A percentile compares a stretch with the other conserved stretches of the same genome.
phyloP scores from a whole-genome alignment of 2,329 filamentous ascomycete species.

The Cladophialophora yegresii region DNA sequence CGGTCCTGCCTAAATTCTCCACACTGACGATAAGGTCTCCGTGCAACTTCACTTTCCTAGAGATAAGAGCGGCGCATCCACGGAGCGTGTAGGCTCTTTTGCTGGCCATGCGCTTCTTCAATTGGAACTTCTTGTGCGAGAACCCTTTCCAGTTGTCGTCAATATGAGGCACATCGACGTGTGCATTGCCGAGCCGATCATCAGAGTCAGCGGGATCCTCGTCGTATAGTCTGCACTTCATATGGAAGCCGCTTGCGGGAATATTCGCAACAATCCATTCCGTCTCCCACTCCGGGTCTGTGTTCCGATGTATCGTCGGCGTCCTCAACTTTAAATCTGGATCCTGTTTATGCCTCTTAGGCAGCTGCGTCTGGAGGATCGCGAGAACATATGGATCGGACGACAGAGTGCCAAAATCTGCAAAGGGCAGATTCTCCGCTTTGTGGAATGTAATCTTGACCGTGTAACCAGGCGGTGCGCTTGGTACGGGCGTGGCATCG shows the following conservation, averaged over 20 bases:
- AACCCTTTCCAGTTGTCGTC: conserved; percentile 69
- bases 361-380: conserved; percentile 70
- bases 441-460: conserved; percentile 81
- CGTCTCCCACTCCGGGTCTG: conserved; percentile 77
- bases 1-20: conserved; percentile 73
- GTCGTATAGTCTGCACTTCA: conserved; percentile 87
- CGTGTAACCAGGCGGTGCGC: conserved; percentile 76
- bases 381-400: conserved; percentile 82
- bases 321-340: conserved; percentile 74
- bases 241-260: conserved; percentile 73
- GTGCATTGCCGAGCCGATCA: conserved; percentile 84
- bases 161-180: conserved; percentile 64
- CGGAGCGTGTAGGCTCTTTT: conserved; percentile 81
- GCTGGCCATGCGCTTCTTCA: conserved; percentile 82
- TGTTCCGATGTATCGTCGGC: conserved; percentile 69
- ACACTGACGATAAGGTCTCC: conserved; percentile 73
- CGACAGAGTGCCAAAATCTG: conserved; percentile 73
- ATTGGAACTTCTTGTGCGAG: conserved; percentile 63
- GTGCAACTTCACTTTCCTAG: conserved; percentile 64
- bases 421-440: conserved; percentile 77
- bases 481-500: conserved; percentile 75
- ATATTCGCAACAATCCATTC: conserved; percentile 89
- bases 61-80: conserved; percentile 65
- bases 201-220: conserved; percentile 85
- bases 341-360: conserved; percentile 81